phyloP scores from a whole-genome alignment of 2,329 filamentous ascomycete genomes.

The Penicillium sp. region DNA sequence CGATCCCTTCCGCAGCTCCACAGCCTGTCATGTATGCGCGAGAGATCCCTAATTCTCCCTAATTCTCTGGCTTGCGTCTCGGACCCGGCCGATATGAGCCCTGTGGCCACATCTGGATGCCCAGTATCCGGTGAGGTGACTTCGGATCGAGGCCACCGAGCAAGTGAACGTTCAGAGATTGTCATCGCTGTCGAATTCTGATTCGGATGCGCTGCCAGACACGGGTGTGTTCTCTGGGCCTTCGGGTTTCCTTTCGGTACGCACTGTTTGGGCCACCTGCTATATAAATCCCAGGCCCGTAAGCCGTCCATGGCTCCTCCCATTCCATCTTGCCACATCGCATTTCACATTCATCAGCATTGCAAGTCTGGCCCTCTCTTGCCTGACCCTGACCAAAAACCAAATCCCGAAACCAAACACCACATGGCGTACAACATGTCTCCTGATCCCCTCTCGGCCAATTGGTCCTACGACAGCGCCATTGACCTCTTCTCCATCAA shows the following conservation, averaged over 20 bases:
- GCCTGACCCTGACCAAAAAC: slow-evolving; percentile 17
- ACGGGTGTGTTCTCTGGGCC: neutral
- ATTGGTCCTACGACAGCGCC: slow-evolving; percentile 42
- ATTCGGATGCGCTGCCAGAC: neutral
- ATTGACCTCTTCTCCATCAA: slow-evolving; percentile 42
- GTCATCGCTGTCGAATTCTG: slow-evolving; percentile 1
- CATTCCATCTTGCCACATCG: neutral
- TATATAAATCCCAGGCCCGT: slow-evolving; percentile 3
- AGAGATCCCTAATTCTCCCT: neutral
- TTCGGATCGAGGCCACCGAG: slow-evolving; percentile 26
- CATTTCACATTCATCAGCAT: neutral
- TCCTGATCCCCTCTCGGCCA: slow-evolving; percentile 41
- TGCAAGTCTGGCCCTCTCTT: slow-evolving; percentile 3
- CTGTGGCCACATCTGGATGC: slow-evolving; percentile 22
- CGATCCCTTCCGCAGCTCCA: slow-evolving; percentile 12
- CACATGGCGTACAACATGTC: slow-evolving; percentile 17
- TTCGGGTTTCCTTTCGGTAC: slow-evolving; percentile 1
- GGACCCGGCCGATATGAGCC: slow-evolving; percentile 27
- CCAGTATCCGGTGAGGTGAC: slow-evolving; percentile 33
- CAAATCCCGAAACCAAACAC: neutral
- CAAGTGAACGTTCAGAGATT: slow-evolving; percentile 16
- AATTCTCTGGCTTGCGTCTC: slow-evolving; percentile 9
- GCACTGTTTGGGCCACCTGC: neutral
- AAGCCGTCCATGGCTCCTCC: neutral
- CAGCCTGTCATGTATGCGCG: neutral